Percentiles rank a stretch among this genome's conserved stretches.
phyloP scores from a whole-genome alignment of 306 rosid genomes.

The Dryas alaskensis region DNA sequence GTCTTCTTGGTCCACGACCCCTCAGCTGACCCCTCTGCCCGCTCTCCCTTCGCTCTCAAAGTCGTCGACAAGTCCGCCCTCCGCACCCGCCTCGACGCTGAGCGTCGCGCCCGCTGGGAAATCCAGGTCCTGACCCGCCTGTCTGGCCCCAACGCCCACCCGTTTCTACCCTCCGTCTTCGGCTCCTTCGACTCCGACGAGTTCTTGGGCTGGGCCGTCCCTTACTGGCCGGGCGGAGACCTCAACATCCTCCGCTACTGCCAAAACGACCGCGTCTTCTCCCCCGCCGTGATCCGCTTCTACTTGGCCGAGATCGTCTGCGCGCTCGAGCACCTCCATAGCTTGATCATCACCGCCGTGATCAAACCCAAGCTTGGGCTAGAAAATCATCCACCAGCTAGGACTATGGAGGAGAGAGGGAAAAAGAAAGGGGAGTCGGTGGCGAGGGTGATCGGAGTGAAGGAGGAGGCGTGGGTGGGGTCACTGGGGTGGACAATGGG shows the following conservation, averaged over 20 bases:
- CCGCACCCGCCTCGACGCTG: slow-evolving; percentile 60
- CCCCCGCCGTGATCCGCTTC: slow-evolving; percentile 71
- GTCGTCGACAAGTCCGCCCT: slow-evolving; percentile 64
- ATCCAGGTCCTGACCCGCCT: slow-evolving; percentile 54
- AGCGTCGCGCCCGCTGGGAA: slow-evolving; percentile 87
- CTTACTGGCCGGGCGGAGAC: slow-evolving; percentile 92
- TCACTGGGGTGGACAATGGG: no score
- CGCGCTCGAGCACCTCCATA: slow-evolving; percentile 74
- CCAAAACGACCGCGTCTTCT: slow-evolving; percentile 71
- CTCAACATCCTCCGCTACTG: slow-evolving; percentile 81
- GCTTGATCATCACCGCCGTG: no score
- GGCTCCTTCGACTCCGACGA: slow-evolving; percentile 51
- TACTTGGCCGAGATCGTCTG: slow-evolving; percentile 82
- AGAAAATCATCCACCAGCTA: no score
- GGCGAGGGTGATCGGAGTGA: no score
- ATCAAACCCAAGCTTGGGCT: no score
- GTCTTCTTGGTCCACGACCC: slow-evolving; percentile 70
- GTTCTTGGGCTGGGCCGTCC: slow-evolving; percentile 75
- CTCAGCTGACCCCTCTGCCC: slow-evolving; percentile 24
- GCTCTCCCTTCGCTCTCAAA: slow-evolving; percentile 60
- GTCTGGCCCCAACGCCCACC: slow-evolving; percentile 46
- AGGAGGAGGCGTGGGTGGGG: no score
- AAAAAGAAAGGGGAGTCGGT: no score
- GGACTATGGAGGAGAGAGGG: no score
- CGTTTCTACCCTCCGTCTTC: slow-evolving; percentile 61